Evolutionary conservation across 2,329 filamentous ascomycete genomes (phyloP), one percentile per base, ranked within the genome.

Genomic region (Mycosphaerella arachidis): DNA sequence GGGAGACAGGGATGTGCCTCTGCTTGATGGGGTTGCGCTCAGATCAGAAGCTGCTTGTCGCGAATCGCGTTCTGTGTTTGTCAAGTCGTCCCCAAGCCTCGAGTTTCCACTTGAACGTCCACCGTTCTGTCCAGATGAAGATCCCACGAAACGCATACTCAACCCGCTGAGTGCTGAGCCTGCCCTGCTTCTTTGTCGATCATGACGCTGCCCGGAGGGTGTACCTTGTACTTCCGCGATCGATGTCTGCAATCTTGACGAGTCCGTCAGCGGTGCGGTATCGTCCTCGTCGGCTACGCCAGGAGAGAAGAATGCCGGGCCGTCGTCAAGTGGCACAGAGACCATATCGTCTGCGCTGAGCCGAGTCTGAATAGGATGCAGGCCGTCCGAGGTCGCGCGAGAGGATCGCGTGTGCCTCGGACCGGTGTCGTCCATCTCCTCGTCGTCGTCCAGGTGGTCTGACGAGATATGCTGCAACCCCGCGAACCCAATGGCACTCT

Each of bases 31-130:
- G 76, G 78, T 73, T 54, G 73, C 73, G 56, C 86, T 84, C 71
- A 85, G 84, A 65, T 82, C 60, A 16, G 64, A 63, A 20, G 55
- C 40, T 2, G 66, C 55, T 16, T 56, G 55, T 16, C 57, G 46
- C 84, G 62, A 79, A 78, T 82, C 81, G 51, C 78, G 74, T 73
- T 93, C 90, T 51, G 87, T 70, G 59, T 81, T 76, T 6, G 75
- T 77, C 53, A 86, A 74, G 70, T 88, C 82, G 72, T 88, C 85
- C n/a, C 84, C 84, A 35, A 86, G 74, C 57, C 80, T 78, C 20
- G 81, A 77, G n/a, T 56, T 60, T 40, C 67, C 68, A 46, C 75
- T 73, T 10, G 80, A 77, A 16, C 60, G 58, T 48, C 65, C 72
- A 24, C 24, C 2, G 37, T 70, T 67, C 18, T 74, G 73, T 18